Base-by-base conservation (phyloP, 139 green algal genomes). In the Picochlorum sp. region DNA sequence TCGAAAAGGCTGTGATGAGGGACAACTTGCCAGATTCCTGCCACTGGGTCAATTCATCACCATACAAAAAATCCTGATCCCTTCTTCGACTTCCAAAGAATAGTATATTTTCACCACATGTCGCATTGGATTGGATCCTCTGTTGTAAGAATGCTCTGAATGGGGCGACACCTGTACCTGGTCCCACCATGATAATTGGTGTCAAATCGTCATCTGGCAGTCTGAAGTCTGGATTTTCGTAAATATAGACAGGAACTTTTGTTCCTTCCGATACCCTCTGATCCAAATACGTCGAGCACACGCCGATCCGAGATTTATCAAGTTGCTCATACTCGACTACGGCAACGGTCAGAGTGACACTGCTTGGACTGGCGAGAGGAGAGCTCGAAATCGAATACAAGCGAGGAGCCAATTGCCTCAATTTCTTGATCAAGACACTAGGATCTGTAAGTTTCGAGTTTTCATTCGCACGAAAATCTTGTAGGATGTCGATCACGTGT, bases 111-210 rank as follows among this genome's bases (percentile, higher is more conserved):
- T 54, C 14, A 44, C 78, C 78, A 16, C 68, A 31, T 8, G 31
- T 8, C 34, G 6, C 49, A 28, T 30, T 30, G 28, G 28, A 30
- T 30, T 7, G 18, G 20, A 14, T 13, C 16, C 60, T n/a, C 34
- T 66, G 37, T 59, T 77, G 54, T 50, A 94, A 76, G 74, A 92
- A 95, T 10, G 81, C 62, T 34, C 85, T 78, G 80, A 96, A 95
- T 60, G 90, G 90, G 14, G 90, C 90, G 10, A 96, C 77, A 38
- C 90, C 90, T 9, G 90, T 96, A 66, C 90, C 90, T 0, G 90
- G 90, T 2, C 89, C 90, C 2, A 96, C 85, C 90, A 96, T 96
- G 63, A 95, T 81, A 67, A 94, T 92, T 54, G 90, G 90, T 21
- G 71, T 87, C 30, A 63, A 28, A 1, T 71, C 62, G 50, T 71